A percentile compares a stretch with the other conserved stretches of the same genome.
Evolutionary conservation across 75 land plant species (phyloP).

Genomic region (Pinus albicaulis): DNA sequence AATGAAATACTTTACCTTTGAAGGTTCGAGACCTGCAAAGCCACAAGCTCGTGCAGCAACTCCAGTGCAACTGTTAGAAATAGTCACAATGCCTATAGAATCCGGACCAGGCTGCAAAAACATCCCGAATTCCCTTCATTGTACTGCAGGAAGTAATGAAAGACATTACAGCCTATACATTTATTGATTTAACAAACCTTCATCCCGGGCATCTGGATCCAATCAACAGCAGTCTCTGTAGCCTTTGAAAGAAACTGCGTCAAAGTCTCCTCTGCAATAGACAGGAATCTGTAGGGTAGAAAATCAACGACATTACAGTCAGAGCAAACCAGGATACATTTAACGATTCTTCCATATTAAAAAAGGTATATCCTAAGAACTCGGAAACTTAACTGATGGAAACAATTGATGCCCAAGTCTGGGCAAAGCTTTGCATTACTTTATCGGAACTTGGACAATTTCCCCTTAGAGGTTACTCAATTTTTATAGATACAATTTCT

Average conservation of each 20-base stretch:
- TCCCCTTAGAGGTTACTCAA: no score
- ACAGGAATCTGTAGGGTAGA: slow-evolving; percentile 49
- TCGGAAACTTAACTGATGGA: no score
- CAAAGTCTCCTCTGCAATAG: slow-evolving; percentile 90
- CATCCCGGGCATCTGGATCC: slow-evolving; percentile 99
- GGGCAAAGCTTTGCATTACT: no score
- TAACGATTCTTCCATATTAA: no score
- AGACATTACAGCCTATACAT: not conserved
- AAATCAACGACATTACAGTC: no score
- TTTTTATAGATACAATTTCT: no score
- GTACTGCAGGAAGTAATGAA: not conserved
- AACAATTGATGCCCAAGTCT: no score
- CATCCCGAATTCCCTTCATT: not conserved
- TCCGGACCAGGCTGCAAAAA: slow-evolving; percentile 96
- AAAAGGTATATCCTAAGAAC: no score
- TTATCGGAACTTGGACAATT: no score
- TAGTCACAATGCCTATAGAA: slow-evolving; percentile 83
- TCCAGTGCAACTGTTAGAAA: slow-evolving; percentile 77
- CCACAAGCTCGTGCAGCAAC: slow-evolving; percentile 96
- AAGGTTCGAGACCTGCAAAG: slow-evolving; percentile 76
- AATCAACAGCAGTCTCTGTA: slow-evolving; percentile 92
- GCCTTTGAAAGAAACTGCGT: slow-evolving; percentile 94
- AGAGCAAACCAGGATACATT: no score
- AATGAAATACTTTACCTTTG: slow-evolving; percentile 42
- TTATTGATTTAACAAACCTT: not conserved